These are phyloP conservation scores for Planoprotostelium fungivorum DNA, from an alignment of 78 protist species.

Conservation along the genomic window DNA sequence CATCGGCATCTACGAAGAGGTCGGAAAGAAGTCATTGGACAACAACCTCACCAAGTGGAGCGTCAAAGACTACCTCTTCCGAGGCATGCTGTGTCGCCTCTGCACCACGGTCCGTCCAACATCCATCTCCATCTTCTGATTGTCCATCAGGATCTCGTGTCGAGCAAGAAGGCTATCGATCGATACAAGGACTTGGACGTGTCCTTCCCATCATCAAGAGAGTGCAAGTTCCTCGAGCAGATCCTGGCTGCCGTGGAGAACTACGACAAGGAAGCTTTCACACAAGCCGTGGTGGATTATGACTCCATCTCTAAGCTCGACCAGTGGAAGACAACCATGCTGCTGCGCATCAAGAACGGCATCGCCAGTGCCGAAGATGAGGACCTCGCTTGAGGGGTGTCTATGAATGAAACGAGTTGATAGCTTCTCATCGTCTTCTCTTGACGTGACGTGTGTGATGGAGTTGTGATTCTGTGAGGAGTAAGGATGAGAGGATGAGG, in stretches of 20 bases:
- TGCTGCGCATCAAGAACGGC: slow-evolving; percentile 48
- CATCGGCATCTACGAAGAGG: slow-evolving; percentile 66
- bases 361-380: slow-evolving; percentile 15
- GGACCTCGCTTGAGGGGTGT: neutral
- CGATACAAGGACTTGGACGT: slow-evolving; percentile 60
- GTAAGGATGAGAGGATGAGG: too few relatives aligned
- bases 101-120: slow-evolving; percentile 17
- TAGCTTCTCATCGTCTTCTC: too few relatives aligned
- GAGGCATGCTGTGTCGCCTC: slow-evolving; percentile 58
- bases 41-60: slow-evolving; percentile 60
- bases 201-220: slow-evolving; percentile 40
- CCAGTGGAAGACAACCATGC: slow-evolving; percentile 53
- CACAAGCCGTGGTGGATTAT: slow-evolving; percentile 43
- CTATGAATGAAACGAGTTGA: too few relatives aligned
- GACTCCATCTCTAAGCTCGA: slow-evolving; percentile 49
- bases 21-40: slow-evolving; percentile 48
- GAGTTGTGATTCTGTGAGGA: too few relatives aligned
- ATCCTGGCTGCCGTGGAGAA: slow-evolving; percentile 35
- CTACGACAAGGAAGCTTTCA: slow-evolving; percentile 48
- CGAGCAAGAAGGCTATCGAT: slow-evolving; percentile 34
- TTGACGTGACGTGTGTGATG: too few relatives aligned
- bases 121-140: neutral
- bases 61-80: slow-evolving; percentile 63
- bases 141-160: slow-evolving; percentile 30
- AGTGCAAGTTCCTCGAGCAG: slow-evolving; percentile 39